Conservation (phyloP, 306 rosid species). For the Casuarina glauca region DNA sequence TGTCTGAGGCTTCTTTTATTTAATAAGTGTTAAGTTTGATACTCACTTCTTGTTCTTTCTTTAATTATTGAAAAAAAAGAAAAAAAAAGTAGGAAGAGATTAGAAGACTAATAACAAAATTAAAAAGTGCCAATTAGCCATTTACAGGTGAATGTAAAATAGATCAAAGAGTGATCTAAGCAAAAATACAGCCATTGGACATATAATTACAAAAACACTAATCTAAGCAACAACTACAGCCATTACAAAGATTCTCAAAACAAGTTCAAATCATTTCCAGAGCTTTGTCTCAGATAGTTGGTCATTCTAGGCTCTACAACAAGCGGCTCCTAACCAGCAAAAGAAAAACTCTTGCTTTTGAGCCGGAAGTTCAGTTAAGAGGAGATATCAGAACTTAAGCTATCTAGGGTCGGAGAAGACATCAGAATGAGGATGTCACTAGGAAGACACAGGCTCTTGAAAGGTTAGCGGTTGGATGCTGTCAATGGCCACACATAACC, state of each 20-base stretch:
- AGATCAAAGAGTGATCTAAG: background rate
- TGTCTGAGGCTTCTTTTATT: too few relatives aligned
- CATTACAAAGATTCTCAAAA: background rate
- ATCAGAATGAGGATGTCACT: conserved; percentile 3
- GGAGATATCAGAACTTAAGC: conserved; percentile 6
- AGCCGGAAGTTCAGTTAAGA: conserved; percentile 15
- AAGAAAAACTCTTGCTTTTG: background rate
- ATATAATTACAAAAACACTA: background rate
- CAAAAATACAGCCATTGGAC: background rate
- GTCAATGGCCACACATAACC: conserved; percentile 20
- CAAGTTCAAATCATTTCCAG: background rate
- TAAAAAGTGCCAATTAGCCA: conserved; percentile 10
- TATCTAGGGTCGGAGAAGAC: conserved; percentile 8
- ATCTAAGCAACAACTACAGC: background rate
- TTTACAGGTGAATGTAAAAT: background rate
- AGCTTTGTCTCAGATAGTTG: background rate
- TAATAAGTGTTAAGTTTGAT: too few relatives aligned
- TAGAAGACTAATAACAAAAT: background rate
- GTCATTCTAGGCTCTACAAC: background rate
- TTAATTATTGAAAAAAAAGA: too few relatives aligned
- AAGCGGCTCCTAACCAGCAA: background rate
- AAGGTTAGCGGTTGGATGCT: background rate
- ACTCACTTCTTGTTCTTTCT: too few relatives aligned
- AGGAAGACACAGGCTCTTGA: background rate
- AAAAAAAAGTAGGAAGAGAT: background rate